Evolutionary conservation across 768 basidiomycete species (phyloP).

Genomic region (Xerocomellus dryophilus): DNA sequence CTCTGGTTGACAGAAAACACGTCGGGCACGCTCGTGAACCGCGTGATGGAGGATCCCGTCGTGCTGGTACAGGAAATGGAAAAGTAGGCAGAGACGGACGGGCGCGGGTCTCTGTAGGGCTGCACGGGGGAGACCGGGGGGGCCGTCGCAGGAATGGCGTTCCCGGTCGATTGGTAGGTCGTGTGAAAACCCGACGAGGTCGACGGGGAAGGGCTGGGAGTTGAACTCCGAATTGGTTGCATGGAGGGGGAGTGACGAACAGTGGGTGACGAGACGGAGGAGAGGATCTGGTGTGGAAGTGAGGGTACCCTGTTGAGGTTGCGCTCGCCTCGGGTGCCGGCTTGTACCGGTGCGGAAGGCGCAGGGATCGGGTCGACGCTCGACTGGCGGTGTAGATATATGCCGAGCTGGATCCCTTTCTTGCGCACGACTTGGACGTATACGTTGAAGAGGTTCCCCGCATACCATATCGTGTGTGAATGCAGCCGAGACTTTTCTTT

Average conservation of each 20-base stretch:
- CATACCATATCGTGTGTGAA: slow-evolving; percentile 87
- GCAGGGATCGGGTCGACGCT: slow-evolving; percentile 76
- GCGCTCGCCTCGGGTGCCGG: slow-evolving; percentile 25
- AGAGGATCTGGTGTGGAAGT: slow-evolving; percentile 30
- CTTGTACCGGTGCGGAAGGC: slow-evolving; percentile 52
- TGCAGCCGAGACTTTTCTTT: slow-evolving; percentile 83
- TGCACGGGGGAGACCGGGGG: slow-evolving; percentile 52
- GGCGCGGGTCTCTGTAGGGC: slow-evolving; percentile 74
- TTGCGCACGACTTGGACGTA: slow-evolving; percentile 87
- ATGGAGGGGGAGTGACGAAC: slow-evolving; percentile 47
- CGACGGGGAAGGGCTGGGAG: slow-evolving; percentile 35
- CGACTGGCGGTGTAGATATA: slow-evolving; percentile 87
- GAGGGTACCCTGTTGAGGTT: slow-evolving; percentile 31
- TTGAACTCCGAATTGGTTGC: slow-evolving; percentile 44
- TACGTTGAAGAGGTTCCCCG: slow-evolving; percentile 82
- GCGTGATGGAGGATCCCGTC: slow-evolving; percentile 76
- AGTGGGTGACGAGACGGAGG: slow-evolving; percentile 24
- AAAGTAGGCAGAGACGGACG: slow-evolving; percentile 76
- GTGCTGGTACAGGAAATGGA: slow-evolving; percentile 77
- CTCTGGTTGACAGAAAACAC: slow-evolving; percentile 81
- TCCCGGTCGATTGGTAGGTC: slow-evolving; percentile 24
- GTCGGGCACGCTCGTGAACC: slow-evolving; percentile 85
- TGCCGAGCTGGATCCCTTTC: slow-evolving; percentile 78
- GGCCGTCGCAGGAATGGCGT: slow-evolving; percentile 40
- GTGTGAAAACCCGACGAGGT: slow-evolving; percentile 15